These are phyloP conservation scores for Combretum micranthum DNA, from an alignment of 345 rosid species.

Conservation along the genomic window DNA sequence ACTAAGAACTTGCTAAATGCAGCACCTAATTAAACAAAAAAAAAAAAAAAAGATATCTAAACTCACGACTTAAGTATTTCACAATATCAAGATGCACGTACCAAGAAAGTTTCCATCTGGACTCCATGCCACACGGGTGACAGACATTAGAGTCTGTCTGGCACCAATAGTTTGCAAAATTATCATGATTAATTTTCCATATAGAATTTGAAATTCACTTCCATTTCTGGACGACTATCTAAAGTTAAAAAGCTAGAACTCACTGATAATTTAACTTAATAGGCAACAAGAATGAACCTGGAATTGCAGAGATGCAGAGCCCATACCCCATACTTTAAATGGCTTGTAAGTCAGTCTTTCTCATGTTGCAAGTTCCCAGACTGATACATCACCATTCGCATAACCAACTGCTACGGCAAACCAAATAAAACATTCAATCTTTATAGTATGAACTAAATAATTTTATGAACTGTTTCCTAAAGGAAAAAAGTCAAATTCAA, in stretches of 20 bases:
- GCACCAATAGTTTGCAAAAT: slow-evolving; percentile 29
- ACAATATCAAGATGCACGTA: neutral
- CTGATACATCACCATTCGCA: slow-evolving; percentile 63
- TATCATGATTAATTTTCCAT: slow-evolving; percentile 6
- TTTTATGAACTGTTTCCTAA: too few species aligned
- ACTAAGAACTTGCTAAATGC: slow-evolving; percentile 26
- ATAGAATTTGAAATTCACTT: neutral
- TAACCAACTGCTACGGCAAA: slow-evolving; percentile 63
- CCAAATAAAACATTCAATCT: slow-evolving; percentile 13
- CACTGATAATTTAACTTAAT: neutral
- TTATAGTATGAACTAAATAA: too few species aligned
- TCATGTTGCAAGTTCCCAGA: slow-evolving; percentile 63
- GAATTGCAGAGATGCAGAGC: slow-evolving; percentile 39
- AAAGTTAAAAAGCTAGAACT: neutral
- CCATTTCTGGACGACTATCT: neutral
- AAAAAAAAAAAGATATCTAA: slow-evolving; percentile 1
- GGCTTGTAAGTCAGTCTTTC: slow-evolving; percentile 65
- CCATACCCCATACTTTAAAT: slow-evolving; percentile 69
- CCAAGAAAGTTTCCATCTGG: slow-evolving; percentile 55
- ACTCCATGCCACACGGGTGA: slow-evolving; percentile 62
- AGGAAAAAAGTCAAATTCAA: too few species aligned
- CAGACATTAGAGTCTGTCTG: slow-evolving; percentile 40
- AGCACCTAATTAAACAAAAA: slow-evolving; percentile 23
- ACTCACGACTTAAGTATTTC: neutral
- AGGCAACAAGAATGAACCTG: slow-evolving; percentile 36